Conservation (phyloP, 768 basidiomycete genomes). For the Serendipita sp. region DNA sequence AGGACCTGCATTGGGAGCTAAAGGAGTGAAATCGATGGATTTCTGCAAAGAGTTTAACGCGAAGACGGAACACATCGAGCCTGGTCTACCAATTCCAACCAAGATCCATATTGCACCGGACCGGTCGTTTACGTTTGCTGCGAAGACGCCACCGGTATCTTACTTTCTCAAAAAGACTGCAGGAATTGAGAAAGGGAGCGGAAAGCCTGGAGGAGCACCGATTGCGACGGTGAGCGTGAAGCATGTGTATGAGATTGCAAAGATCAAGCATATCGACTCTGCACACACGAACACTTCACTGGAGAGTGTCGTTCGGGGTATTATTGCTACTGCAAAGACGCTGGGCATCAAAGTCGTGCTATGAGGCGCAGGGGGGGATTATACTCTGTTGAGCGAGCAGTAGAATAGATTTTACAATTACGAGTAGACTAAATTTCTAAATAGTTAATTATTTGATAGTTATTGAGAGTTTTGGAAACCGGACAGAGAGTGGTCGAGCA, state of each 20-base stretch:
- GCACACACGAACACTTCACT: constrained; percentile 74
- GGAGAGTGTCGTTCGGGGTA: constrained; percentile 74
- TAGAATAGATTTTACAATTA: too few species aligned
- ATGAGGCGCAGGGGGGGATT: constrained; percentile 18
- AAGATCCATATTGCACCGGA: constrained; percentile 86
- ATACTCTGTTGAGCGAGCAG: neutral
- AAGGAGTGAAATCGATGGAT: constrained; percentile 98
- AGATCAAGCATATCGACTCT: constrained; percentile 84
- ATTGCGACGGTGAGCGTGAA: constrained; percentile 80
- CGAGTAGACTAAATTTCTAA: too few species aligned
- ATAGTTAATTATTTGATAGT: neutral
- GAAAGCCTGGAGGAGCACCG: constrained; percentile 60
- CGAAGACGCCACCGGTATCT: constrained; percentile 77
- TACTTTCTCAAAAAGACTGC: constrained; percentile 86
- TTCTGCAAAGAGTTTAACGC: constrained; percentile 99
- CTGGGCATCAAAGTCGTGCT: constrained; percentile 83
- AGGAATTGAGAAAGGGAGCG: constrained; percentile 80
- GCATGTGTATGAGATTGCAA: constrained; percentile 97
- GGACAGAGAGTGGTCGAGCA: too few species aligned
- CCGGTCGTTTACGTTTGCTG: constrained; percentile 84
- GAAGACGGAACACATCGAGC: constrained; percentile 73
- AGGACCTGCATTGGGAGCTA: constrained; percentile 91
- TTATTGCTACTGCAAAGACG: constrained; percentile 77
- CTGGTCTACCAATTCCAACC: constrained; percentile 81
- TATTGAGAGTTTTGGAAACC: neutral